phyloP scores from a whole-genome alignment of 2,329 filamentous ascomycete genomes.

The Aspergillus bombycis region DNA sequence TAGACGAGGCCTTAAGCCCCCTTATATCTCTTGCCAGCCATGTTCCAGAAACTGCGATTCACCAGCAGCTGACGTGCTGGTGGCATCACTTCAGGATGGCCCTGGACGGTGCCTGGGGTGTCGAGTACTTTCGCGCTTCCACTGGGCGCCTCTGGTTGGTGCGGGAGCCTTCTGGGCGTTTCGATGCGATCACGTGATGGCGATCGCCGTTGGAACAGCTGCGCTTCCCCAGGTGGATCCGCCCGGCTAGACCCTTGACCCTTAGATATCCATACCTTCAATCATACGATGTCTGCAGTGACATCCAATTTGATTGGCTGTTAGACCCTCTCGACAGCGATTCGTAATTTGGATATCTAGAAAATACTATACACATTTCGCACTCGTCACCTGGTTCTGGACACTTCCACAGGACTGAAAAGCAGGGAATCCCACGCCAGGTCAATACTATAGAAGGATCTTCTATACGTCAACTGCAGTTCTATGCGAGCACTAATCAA shows the following conservation, averaged over 20 bases:
- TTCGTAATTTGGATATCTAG: neutral
- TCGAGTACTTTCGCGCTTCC: constrained; percentile 12
- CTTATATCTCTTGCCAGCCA: constrained; percentile 23
- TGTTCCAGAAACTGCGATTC: constrained; percentile 20
- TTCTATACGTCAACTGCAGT: neutral
- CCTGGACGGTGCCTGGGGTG: constrained; percentile 6
- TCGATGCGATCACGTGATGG: constrained; percentile 30
- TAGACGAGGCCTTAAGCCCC: constrained; percentile 10
- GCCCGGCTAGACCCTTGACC: neutral
- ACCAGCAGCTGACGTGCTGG: neutral
- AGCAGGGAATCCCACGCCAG: neutral
- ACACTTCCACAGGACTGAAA: neutral
- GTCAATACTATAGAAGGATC: neutral
- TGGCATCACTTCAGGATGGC: constrained; percentile 1
- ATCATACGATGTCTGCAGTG: neutral
- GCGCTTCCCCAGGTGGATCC: neutral
- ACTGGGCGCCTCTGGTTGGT: constrained; percentile 5
- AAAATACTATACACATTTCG: neutral
- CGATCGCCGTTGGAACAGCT: neutral
- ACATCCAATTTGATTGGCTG: neutral
- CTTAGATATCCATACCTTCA: neutral
- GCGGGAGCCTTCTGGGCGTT: constrained; percentile 27
- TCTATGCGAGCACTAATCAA: neutral
- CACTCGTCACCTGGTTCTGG: neutral
- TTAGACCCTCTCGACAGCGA: neutral